These are phyloP conservation scores for Paraglomus brasilianum DNA, from an alignment of 192 early-diverging fungal species.

Conservation along the genomic window DNA sequence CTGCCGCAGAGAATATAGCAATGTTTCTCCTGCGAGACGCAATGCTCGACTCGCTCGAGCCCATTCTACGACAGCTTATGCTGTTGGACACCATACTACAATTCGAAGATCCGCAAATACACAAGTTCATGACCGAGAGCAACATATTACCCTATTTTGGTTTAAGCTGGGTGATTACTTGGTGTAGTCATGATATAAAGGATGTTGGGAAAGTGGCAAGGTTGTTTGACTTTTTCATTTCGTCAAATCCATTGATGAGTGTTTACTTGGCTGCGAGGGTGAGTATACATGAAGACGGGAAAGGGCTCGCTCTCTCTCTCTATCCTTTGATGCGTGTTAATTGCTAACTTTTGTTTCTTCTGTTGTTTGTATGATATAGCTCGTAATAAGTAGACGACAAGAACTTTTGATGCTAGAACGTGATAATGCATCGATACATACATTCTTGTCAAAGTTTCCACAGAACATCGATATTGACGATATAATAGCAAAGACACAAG, in stretches of 20 bases:
- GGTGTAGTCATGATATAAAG: slow-evolving; percentile 55
- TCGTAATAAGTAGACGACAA: slow-evolving; percentile 46
- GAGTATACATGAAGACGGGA: background rate
- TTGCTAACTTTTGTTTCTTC: background rate
- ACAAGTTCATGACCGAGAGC: slow-evolving; percentile 27
- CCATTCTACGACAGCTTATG: slow-evolving; percentile 46
- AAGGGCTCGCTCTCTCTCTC: background rate
- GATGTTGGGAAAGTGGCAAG: slow-evolving; percentile 45
- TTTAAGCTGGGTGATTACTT: slow-evolving; percentile 62
- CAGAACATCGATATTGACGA: slow-evolving; percentile 44
- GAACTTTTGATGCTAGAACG: slow-evolving; percentile 41
- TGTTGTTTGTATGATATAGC: slow-evolving; percentile 30
- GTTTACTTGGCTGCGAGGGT: slow-evolving; percentile 22
- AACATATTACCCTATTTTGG: slow-evolving; percentile 53
- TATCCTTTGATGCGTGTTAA: background rate
- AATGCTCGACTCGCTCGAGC: slow-evolving; percentile 51
- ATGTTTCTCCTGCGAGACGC: slow-evolving; percentile 58
- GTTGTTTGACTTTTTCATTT: slow-evolving; percentile 53
- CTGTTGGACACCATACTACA: slow-evolving; percentile 42
- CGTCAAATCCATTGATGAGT: slow-evolving; percentile 26
- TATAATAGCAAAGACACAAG: slow-evolving; percentile 36
- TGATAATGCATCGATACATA: slow-evolving; percentile 49
- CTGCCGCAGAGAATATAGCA: slow-evolving; percentile 45
- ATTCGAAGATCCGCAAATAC: slow-evolving; percentile 48
- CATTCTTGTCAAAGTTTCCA: slow-evolving; percentile 53